A percentile compares a stretch with the other conserved stretches of the same genome.
These are phyloP conservation scores for Wickerhamiella qilinensis DNA, from an alignment of 805 yeast species.

Conservation along the genomic window DNA sequence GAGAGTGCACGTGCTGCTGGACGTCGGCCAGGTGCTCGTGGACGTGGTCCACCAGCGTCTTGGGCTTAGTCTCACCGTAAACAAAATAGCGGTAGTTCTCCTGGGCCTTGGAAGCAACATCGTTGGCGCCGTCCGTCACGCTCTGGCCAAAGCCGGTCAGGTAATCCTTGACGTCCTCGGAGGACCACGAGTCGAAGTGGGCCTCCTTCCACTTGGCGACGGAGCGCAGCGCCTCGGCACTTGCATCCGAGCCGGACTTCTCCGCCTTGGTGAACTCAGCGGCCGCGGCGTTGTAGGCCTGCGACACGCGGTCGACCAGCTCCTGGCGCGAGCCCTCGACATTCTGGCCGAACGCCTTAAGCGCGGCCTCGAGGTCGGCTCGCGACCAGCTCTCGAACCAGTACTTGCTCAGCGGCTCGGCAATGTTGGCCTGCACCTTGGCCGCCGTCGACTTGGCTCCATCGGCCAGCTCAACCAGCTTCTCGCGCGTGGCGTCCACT, in stretches of 20 bases:
- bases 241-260: conserved; percentile 28
- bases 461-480: conserved; percentile 27
- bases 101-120: conserved; percentile 14
- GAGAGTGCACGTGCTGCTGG: background rate
- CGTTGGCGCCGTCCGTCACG: conserved; percentile 8
- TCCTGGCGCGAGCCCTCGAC: conserved; percentile 30
- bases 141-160: conserved; percentile 28
- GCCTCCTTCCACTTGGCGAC: conserved; percentile 26
- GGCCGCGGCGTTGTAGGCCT: conserved; percentile 28
- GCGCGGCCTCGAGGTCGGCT: conserved; percentile 34
- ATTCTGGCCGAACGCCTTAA: conserved; percentile 28
- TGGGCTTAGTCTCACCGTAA: conserved; percentile 4
- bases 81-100: conserved; percentile 11
- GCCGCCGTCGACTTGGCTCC: conserved; percentile 26
- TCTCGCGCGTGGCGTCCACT: conserved; percentile 20
- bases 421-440: conserved; percentile 28
- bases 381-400: conserved; percentile 38
- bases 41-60: background rate
- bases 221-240: conserved; percentile 24
- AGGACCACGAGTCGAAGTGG: conserved; percentile 36
- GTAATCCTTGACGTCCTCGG: conserved; percentile 40
- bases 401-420: conserved; percentile 17
- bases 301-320: conserved; percentile 30
- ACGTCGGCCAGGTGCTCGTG: conserved; percentile 1
- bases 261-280: conserved; percentile 27